Percentiles rank a stretch among this genome's conserved stretches.
Evolutionary conservation across 371 early-diverging fungal genomes (phyloP).

Genomic region (Actinomucor elegans): DNA sequence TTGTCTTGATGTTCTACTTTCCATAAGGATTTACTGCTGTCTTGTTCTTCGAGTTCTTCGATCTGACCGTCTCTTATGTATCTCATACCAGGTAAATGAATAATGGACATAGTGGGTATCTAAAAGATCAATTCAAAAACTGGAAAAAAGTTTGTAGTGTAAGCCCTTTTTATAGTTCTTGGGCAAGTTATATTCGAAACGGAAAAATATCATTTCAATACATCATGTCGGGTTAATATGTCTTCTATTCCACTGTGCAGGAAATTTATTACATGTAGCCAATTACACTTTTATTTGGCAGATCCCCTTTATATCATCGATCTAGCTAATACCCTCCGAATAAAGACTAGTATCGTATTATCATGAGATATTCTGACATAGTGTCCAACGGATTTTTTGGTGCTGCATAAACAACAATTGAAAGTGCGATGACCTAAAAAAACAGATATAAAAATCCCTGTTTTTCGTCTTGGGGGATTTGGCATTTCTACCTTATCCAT

Average conservation of each 20-base stretch:
- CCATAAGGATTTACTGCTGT: conserved; percentile 5
- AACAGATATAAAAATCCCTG: neutral
- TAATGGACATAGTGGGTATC: conserved; percentile 11
- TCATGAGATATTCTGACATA: conserved; percentile 4
- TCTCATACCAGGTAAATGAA: conserved; percentile 23
- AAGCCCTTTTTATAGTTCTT: neutral
- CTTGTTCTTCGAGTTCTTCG: conserved; percentile 9
- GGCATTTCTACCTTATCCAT: too few relatives aligned
- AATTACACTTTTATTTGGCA: neutral
- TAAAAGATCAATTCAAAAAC: too few relatives aligned
- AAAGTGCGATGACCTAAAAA: neutral
- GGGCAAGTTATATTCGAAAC: conserved; percentile 28
- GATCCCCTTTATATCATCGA: neutral
- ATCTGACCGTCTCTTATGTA: conserved; percentile 21
- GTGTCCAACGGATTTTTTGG: neutral
- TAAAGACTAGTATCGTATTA: neutral
- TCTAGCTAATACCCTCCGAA: conserved; percentile 13
- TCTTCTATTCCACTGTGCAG: too few relatives aligned
- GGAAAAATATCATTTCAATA: conserved; percentile 21
- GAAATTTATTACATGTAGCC: conserved; percentile 11
- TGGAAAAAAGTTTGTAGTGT: too few relatives aligned
- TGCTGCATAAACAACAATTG: conserved; percentile 6
- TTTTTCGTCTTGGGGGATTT: too few relatives aligned
- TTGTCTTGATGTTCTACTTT: conserved; percentile 3
- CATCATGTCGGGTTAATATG: too few relatives aligned